Evolutionary conservation across 768 basidiomycete species (phyloP), one percentile per base, ranked within the genome.

Genomic region (Porpolomopsis calyptriformis): DNA sequence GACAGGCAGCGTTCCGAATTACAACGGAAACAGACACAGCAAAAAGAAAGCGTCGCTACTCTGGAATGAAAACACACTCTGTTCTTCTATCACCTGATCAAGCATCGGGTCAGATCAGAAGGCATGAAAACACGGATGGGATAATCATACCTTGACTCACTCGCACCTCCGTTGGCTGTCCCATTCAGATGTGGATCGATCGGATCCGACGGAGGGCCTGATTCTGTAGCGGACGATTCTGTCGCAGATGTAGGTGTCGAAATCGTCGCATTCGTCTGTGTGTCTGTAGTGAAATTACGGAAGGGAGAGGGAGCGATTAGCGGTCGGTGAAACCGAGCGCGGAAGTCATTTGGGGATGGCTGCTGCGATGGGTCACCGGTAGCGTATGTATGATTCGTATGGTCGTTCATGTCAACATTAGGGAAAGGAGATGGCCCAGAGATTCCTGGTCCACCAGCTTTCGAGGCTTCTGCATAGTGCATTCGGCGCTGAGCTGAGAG

Each of bases 241-340:
- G 57, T 50, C 4, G 63, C 51, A n/a, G 61, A 61, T 6, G 55
- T 54, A 14, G 60, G 55, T 18, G 60, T 57, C 16, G 61, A 55
- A 5, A 54, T 46, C 16, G 48, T 37, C 11, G 50, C 49, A 16
- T 40, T 33, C 34, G 45, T 38, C 33, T 48, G 49, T 6, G 55
- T 42, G 39, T 51, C 54, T 18, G 27, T 49, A 14, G 48, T 39
- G 53, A 54, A 57, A 2, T 60, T 57, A 16, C 63, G 63, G 61
- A 82, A 83, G 4, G 82, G 81, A 0, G 77, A 69, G 0, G 79
- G 80, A 0, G 72, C 78, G 14, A 71, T 68, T 40, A 83, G 67
- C 2, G 79, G 62, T 19, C 78, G 67, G 47, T 77, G 78, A 57
- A 83, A 83, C 38, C 81, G 77, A 7, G 76, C 76, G 18, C 81